These are phyloP conservation scores for Pichia heedii DNA, from an alignment of 805 yeast genomes.

Conservation along the genomic window DNA sequence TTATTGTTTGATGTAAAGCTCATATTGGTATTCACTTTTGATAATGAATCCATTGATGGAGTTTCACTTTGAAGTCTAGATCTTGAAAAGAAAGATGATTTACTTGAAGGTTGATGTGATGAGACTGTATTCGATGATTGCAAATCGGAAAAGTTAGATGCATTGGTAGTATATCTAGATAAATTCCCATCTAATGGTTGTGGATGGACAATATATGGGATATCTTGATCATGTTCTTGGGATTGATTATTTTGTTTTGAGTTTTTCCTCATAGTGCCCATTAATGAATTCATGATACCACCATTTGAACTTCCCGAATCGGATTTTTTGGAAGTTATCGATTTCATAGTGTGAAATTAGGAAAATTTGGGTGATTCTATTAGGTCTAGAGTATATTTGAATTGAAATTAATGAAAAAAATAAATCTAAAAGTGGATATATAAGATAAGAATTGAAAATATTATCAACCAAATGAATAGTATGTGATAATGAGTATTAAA, in stretches of 20 bases:
- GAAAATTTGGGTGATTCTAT: no score
- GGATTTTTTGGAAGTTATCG: conserved; percentile 2
- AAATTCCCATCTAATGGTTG: neutral
- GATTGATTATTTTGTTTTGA: neutral
- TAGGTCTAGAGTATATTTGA: no score
- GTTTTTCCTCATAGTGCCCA: conserved; percentile 9
- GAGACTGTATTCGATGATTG: neutral
- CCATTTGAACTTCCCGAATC: conserved; percentile 2
- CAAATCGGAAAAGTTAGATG: neutral
- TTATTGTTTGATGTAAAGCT: conserved; percentile 13
- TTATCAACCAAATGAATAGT: no score
- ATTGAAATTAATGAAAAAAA: neutral
- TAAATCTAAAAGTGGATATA: neutral
- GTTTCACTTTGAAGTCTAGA: conserved; percentile 8
- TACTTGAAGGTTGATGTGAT: neutral
- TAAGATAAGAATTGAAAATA: neutral
- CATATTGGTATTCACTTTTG: conserved; percentile 21
- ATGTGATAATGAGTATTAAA: no score
- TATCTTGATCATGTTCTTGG: neutral
- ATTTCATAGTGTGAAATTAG: conserved; percentile 2
- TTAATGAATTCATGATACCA: conserved; percentile 8
- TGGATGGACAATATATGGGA: neutral
- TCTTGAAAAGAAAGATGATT: conserved; percentile 5
- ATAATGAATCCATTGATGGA: conserved; percentile 17
- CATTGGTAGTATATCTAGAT: neutral